Conservation (phyloP, 2,329 filamentous ascomycete species). For the Pezicula radicicola region DNA sequence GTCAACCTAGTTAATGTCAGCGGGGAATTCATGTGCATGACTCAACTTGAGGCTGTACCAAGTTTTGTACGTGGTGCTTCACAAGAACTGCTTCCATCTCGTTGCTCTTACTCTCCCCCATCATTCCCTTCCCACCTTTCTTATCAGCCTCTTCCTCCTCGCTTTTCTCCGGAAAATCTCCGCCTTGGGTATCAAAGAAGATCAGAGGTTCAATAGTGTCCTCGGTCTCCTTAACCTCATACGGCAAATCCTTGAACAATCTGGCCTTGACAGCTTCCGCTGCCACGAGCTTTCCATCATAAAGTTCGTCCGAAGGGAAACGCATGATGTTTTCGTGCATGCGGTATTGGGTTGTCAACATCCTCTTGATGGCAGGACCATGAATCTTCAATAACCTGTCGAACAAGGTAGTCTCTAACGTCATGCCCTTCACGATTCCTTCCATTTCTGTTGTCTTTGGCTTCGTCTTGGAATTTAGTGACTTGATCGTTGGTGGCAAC, state of each 20-base stretch:
- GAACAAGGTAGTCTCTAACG: slow-evolving; percentile 87
- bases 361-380: slow-evolving; percentile 80
- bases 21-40: too few species aligned
- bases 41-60: slow-evolving; percentile 37
- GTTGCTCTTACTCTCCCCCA: slow-evolving; percentile 85
- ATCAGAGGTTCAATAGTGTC: slow-evolving; percentile 85
- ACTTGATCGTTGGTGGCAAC: slow-evolving; percentile 92
- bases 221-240: slow-evolving; percentile 75
- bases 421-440: slow-evolving; percentile 48
- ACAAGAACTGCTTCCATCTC: slow-evolving; percentile 85
- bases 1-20: slow-evolving; percentile 38
- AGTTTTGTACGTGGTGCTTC: slow-evolving; percentile 67
- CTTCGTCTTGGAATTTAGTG: slow-evolving; percentile 51
- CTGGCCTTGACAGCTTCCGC: slow-evolving; percentile 74
- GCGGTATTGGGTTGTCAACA: slow-evolving; percentile 95
- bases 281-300: slow-evolving; percentile 77
- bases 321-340: slow-evolving; percentile 97
- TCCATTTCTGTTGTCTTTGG: slow-evolving; percentile 30
- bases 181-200: slow-evolving; percentile 95
- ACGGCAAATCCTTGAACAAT: slow-evolving; percentile 73
- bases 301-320: slow-evolving; percentile 87
- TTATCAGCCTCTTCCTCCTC: slow-evolving; percentile 64
- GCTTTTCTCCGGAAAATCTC: slow-evolving; percentile 80
- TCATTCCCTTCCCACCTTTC: slow-evolving; percentile 41
- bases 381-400: slow-evolving; percentile 82